phyloP scores from a whole-genome alignment of 2,329 filamentous ascomycete species.

The Magnaporthiopsis rhizophila region DNA sequence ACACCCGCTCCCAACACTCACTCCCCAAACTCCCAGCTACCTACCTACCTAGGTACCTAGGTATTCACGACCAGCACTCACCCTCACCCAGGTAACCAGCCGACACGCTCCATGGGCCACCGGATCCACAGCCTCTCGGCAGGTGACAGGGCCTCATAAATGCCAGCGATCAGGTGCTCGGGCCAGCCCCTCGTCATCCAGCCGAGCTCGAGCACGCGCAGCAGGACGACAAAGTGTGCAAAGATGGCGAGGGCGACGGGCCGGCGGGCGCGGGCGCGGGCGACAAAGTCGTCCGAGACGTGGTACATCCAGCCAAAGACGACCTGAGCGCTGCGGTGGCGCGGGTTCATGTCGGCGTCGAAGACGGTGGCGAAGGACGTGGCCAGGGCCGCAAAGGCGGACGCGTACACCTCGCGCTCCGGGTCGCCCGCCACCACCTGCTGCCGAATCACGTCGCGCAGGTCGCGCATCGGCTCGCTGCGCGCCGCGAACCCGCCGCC shows the following conservation, averaged over 20 bases:
- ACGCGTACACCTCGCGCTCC: conserved; percentile 5
- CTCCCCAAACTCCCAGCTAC: background rate
- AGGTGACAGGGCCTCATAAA: conserved; percentile 19
- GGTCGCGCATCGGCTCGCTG: conserved; percentile 8
- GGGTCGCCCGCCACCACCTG: background rate
- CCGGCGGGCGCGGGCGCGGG: background rate
- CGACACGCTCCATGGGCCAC: conserved; percentile 22
- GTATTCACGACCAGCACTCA: no score
- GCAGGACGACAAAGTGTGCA: conserved; percentile 21
- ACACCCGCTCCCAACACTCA: background rate
- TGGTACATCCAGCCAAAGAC: conserved; percentile 9
- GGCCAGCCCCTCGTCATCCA: conserved; percentile 24
- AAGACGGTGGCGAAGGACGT: conserved; percentile 6
- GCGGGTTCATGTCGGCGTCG: conserved; percentile 7
- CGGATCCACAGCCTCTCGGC: conserved; percentile 20
- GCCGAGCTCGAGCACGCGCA: conserved; percentile 19
- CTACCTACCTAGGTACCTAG: background rate
- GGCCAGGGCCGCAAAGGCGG: conserved; percentile 7
- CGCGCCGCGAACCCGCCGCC: conserved; percentile 4
- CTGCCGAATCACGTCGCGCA: conserved; percentile 6
- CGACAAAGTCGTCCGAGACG: conserved; percentile 9
- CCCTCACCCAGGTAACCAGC: conserved; percentile 14
- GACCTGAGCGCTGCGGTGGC: conserved; percentile 6
- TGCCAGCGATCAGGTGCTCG: conserved; percentile 19
- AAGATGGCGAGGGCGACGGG: conserved; percentile 12